phyloP scores from a whole-genome alignment of 2,329 filamentous ascomycete genomes.

The Trichoderma asperellum region DNA sequence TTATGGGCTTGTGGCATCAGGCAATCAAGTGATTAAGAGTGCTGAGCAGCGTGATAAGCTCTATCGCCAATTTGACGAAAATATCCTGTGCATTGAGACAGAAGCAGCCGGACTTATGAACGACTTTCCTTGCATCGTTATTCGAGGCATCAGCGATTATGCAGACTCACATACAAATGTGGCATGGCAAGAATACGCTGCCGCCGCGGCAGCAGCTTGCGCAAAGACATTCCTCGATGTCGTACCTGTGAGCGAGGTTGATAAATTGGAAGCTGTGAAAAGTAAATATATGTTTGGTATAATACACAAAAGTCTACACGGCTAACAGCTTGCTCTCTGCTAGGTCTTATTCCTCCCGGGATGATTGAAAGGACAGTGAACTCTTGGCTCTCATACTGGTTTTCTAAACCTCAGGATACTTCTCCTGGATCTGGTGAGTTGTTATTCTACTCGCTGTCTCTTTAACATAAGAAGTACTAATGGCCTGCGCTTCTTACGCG shows the following conservation, averaged over 20 bases:
- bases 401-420: background rate
- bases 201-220: slow-evolving; percentile 40
- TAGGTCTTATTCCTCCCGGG: background rate
- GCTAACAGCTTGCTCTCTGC: background rate
- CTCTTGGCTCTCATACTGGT: background rate
- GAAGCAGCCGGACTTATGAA: slow-evolving; percentile 34
- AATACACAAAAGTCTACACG: background rate
- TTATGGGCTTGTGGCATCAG: slow-evolving; percentile 37
- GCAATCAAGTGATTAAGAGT: slow-evolving; percentile 44
- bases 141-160: slow-evolving; percentile 48
- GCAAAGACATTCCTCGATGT: slow-evolving; percentile 32
- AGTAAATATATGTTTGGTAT: background rate
- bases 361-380: background rate
- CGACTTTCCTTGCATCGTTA: slow-evolving; percentile 41
- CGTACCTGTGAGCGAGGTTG: background rate
- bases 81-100: slow-evolving; percentile 31
- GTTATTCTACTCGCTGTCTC: no score
- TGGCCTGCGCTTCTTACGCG: background rate
- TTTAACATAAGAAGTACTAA: background rate
- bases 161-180: slow-evolving; percentile 46
- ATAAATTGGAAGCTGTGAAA: background rate
- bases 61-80: slow-evolving; percentile 26
- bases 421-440: background rate
- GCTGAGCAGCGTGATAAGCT: slow-evolving; percentile 38
- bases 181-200: slow-evolving; percentile 43